Percentiles rank a stretch among this genome's conserved stretches.
phyloP scores from a whole-genome alignment of 805 yeast genomes.

The Yamadazyma scolyti region DNA sequence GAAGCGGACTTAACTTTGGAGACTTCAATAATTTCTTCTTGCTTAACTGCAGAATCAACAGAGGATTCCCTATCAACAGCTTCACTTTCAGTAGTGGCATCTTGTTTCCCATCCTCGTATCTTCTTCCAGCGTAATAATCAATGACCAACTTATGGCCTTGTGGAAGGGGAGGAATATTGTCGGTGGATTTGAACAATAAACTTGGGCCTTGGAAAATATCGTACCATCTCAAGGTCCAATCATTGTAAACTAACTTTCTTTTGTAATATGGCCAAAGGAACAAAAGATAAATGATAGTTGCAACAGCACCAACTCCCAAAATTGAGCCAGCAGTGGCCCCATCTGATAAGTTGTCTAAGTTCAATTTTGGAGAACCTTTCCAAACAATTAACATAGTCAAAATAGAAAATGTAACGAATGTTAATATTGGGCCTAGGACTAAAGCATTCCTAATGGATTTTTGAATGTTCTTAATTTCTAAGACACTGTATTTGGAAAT shows the following conservation, averaged over 20 bases:
- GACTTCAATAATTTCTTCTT: slow-evolving; percentile 6
- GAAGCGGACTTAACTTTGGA: slow-evolving; percentile 3
- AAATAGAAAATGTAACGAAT: slow-evolving; percentile 53
- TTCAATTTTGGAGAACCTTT: slow-evolving; percentile 72
- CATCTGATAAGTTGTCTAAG: slow-evolving; percentile 48
- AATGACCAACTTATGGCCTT: slow-evolving; percentile 49
- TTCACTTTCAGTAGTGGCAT: slow-evolving; percentile 12
- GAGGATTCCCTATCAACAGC: slow-evolving; percentile 9
- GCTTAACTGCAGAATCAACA: slow-evolving; percentile 8
- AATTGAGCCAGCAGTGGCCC: slow-evolving; percentile 55
- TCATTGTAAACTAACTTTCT: slow-evolving; percentile 60
- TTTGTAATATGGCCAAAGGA: slow-evolving; percentile 58
- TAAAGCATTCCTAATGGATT: slow-evolving; percentile 52
- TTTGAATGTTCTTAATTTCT: slow-evolving; percentile 46
- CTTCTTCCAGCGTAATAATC: slow-evolving; percentile 69
- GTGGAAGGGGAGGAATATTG: slow-evolving; percentile 65
- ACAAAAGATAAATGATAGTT: slow-evolving; percentile 44
- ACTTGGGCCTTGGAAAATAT: slow-evolving; percentile 54
- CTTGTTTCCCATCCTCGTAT: slow-evolving; percentile 18
- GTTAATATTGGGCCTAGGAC: slow-evolving; percentile 58
- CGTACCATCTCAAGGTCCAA: slow-evolving; percentile 62
- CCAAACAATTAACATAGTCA: slow-evolving; percentile 78
- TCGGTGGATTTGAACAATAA: slow-evolving; percentile 52
- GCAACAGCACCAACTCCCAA: slow-evolving; percentile 66
- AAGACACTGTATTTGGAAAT: slow-evolving; percentile 58